A percentile compares a stretch with the other conserved stretches of the same genome.
phyloP scores from a whole-genome alignment of 164 flowering plant species.

The Umbilicus rupestris region DNA sequence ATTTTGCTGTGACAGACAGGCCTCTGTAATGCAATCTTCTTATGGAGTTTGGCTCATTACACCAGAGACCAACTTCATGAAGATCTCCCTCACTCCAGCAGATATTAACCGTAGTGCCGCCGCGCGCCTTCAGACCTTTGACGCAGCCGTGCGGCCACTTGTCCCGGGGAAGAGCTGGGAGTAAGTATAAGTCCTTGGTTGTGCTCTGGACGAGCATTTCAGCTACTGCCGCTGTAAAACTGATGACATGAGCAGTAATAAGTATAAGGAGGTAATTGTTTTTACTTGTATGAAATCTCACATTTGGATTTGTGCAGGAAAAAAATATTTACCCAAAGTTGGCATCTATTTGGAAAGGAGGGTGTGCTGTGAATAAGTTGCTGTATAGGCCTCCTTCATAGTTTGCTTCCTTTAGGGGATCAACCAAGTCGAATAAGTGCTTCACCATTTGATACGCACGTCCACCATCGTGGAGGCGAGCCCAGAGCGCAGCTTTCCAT shows the following conservation, averaged over 20 bases:
- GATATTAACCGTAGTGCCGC: slow-evolving; percentile 64
- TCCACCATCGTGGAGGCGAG: slow-evolving; percentile 67
- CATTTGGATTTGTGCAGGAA: neutral
- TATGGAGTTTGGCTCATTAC: slow-evolving; percentile 22
- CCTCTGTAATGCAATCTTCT: slow-evolving; percentile 50
- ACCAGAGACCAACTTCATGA: slow-evolving; percentile 61
- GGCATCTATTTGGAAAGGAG: slow-evolving; percentile 86
- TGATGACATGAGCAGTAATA: slow-evolving; percentile 17
- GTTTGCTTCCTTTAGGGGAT: slow-evolving; percentile 52
- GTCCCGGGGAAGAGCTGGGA: slow-evolving; percentile 82
- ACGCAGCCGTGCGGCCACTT: slow-evolving; percentile 81
- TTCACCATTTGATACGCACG: slow-evolving; percentile 80
- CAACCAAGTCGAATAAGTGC: slow-evolving; percentile 65
- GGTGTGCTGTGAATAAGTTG: slow-evolving; percentile 88
- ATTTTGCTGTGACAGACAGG: slow-evolving; percentile 19
- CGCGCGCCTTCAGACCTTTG: slow-evolving; percentile 80
- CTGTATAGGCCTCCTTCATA: slow-evolving; percentile 85
- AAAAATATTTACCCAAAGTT: slow-evolving; percentile 63
- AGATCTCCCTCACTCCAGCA: slow-evolving; percentile 83
- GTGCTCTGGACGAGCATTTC: slow-evolving; percentile 96
- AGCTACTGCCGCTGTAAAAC: slow-evolving; percentile 71
- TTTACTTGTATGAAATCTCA: too few species aligned
- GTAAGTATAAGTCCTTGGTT: slow-evolving; percentile 58
- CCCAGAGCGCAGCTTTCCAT: slow-evolving; percentile 84
- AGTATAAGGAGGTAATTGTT: too few species aligned